Base-by-base conservation (phyloP, 192 early-diverging fungal species). In the Backusella circina region DNA sequence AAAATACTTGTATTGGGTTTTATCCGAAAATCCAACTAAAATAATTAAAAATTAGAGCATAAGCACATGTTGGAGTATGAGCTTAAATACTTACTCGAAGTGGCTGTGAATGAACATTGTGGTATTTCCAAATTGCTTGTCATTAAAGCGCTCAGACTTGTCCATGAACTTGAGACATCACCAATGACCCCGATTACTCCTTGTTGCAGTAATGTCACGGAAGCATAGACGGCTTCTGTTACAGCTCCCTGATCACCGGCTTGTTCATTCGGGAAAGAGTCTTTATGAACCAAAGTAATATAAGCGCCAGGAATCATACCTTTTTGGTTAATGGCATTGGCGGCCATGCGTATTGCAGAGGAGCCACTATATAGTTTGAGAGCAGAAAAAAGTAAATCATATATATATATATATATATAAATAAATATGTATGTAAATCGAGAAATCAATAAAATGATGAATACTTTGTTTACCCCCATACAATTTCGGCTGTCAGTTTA, bases 21-120 rank as follows among this genome's bases (percentile, higher is more conserved):
- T 86, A 37, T 75, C 79, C 0, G 85, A 86, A 2, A 86, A 67
- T 66, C 33, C 76, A 37, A 79, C 85, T 86, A 66, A 70, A 38
- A 32, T 69, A 68, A 38, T n/a, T 36, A 36, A 1, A 41, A 57
- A n/a, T 36, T 39, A 72, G 64, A 65, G 21, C 26, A 28, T 38
- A 73, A 51, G 6, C 0, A n/a, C 1, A 30, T 72, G 51, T 73
- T 61, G 30, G 12, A 15, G 1, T 0, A 28, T 71, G 30, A 21
- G 21, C 36, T 6, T 33, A 64, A 26, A 39, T 31, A 79, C 79
- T 74, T 80, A 82, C 85, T 86, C 31, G 82, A 77, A 23, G 73
- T 82, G 15, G 85, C 80, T 21, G 85, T 79, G 28, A 79, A 86
- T n/a, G 85, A 86, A 51, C 83, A 86, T 65, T 86, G 82, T n/a